Evolutionary conservation across 1,139 yeast genomes (phyloP).

Genomic region (Yamadazyma membranifaciens): DNA sequence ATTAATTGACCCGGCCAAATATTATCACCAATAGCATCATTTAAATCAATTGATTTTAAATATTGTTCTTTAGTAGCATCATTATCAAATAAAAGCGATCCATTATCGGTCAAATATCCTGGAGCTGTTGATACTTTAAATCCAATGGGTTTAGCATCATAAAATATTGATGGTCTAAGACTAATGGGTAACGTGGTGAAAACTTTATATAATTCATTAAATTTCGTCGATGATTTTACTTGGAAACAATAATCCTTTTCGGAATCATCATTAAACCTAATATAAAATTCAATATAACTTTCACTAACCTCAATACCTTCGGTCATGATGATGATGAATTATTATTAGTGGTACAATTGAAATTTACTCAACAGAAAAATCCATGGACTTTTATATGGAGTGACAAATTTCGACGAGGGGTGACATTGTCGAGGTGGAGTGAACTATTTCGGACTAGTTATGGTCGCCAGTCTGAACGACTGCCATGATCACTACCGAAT

Average conservation of each 20-base stretch:
- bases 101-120: constrained; percentile 82
- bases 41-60: constrained; percentile 41
- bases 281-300: constrained; percentile 57
- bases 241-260: constrained; percentile 92
- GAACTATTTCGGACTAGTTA: too few relatives aligned
- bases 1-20: constrained; percentile 91
- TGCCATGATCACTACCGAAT: too few relatives aligned
- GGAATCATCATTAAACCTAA: constrained; percentile 79
- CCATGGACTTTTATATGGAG: too few relatives aligned
- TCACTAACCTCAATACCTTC: constrained; percentile 1
- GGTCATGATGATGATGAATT: neutral
- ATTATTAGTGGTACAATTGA: neutral
- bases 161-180: constrained; percentile 77
- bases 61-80: constrained; percentile 51
- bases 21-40: constrained; percentile 52
- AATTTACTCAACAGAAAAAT: neutral
- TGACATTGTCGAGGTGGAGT: too few relatives aligned
- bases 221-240: constrained; percentile 55
- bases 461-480: too few relatives aligned
- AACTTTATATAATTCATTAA: constrained; percentile 57
- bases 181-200: constrained; percentile 70
- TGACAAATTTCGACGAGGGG: too few relatives aligned
- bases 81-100: constrained; percentile 68
- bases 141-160: constrained; percentile 60
- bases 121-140: constrained; percentile 73